A percentile compares a stretch with the other conserved stretches of the same genome.
Evolutionary conservation across 169 alveolate genomes (phyloP).

Genomic region (Pseudocohnilembus persalinus): DNA sequence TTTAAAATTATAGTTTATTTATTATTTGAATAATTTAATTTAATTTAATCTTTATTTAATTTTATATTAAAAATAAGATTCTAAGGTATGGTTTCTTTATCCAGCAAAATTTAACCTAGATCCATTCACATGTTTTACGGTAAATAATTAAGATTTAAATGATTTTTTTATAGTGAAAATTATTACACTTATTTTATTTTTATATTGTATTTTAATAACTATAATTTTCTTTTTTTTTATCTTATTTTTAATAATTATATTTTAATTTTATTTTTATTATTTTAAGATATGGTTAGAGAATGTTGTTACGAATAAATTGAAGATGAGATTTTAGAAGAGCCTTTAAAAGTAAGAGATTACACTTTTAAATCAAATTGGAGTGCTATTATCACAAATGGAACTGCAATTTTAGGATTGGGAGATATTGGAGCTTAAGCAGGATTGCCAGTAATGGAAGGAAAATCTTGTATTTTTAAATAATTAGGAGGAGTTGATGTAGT

Average conservation of each 20-base stretch:
- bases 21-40: too few species aligned
- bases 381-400: constrained; percentile 60
- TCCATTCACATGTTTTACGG: constrained; percentile 12
- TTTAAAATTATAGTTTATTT: background rate
- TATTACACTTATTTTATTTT: too few species aligned
- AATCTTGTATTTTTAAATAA: constrained; percentile 58
- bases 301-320: constrained; percentile 25
- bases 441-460: constrained; percentile 80
- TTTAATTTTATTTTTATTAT: too few species aligned
- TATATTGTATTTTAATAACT: too few species aligned
- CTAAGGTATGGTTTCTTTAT: constrained; percentile 14
- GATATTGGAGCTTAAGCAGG: constrained; percentile 71
- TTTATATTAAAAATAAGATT: too few species aligned
- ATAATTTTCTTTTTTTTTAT: too few species aligned
- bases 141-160: constrained; percentile 15
- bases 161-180: too few species aligned
- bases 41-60: too few species aligned
- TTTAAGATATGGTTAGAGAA: constrained; percentile 17
- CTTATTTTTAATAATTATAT: too few species aligned
- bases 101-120: background rate
- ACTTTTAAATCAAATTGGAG: constrained; percentile 52
- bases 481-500: constrained; percentile 64
- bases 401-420: constrained; percentile 73
- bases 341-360: constrained; percentile 21
- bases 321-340: constrained; percentile 37